Base-by-base conservation (phyloP, 2,329 filamentous ascomycete species). In the Aspergillus awamori region DNA sequence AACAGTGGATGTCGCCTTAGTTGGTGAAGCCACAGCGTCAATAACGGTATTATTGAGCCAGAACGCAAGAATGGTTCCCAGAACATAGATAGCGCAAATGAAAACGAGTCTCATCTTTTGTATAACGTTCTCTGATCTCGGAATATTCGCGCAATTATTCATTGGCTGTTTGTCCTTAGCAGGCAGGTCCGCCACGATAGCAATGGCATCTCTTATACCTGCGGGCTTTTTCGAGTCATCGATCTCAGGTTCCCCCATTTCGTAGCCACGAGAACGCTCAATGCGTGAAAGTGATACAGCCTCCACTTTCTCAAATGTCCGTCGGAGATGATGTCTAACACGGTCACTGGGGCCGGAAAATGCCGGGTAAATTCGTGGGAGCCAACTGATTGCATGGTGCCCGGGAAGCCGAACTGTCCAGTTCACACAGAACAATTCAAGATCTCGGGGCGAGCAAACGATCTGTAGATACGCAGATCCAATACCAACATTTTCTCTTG, bases 281-380 rank as follows among this genome's bases (percentile, higher is more conserved):
- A 13, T 45, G 10, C 8, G 41, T 22, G 20, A 45, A 26, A 8
- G 24, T 10, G 41, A 55, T n/a, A 15, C 24, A 43, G 38, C 22
- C 38, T 55, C 53, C 15, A 30, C 28, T 15, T 45, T 39, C 3
- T 22, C 58, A 45, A 63, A 59, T n/a, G 53, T 58, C 28, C 59
- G 28, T 10, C 65, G 63, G 57, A 67, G 63, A 13, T 55, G 26
- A 30, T 61, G 49, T 30, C 56, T 62, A 30, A 22, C 59, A 26
- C 54, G 59, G 20, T 64, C 61, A 53, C 53, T 49, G 20, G 57
- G 33, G 15, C 33, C 52, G 24, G 61, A 60, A 17, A 57, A 54
- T 20, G 52, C 57, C 2, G 67, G 60, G 54, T 66, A 67, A 58
- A 76, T 68, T 8, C 63, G 67, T 8, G 74, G 74, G 47, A 72